These are phyloP conservation scores for Fusarium concolor DNA, from an alignment of 2,329 filamentous ascomycete genomes.

Conservation along the genomic window DNA sequence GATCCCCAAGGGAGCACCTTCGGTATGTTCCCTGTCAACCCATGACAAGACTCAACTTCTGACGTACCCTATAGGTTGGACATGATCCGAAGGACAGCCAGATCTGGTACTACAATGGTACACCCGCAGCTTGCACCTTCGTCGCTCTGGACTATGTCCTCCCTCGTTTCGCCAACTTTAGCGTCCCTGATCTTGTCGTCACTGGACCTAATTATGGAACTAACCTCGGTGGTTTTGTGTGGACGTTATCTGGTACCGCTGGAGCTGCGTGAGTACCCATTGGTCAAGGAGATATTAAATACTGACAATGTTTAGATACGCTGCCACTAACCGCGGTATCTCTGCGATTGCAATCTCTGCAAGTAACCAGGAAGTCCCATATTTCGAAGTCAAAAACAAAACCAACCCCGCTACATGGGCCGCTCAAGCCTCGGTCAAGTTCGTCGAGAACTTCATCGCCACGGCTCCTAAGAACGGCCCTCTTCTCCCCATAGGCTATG, in stretches of 20 bases:
- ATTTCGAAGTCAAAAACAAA: slow-evolving; percentile 52
- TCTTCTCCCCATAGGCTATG: slow-evolving; percentile 62
- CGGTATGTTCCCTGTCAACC: slow-evolving; percentile 4
- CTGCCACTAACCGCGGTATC: slow-evolving; percentile 60
- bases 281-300: rapidly evolving
- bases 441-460: slow-evolving; percentile 58
- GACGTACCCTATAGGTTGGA: slow-evolving; percentile 50
- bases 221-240: slow-evolving; percentile 66
- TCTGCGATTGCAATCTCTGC: slow-evolving; percentile 63
- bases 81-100: slow-evolving; percentile 62
- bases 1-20: slow-evolving; percentile 47
- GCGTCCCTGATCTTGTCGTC: slow-evolving; percentile 64
- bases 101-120: slow-evolving; percentile 72
- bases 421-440: slow-evolving; percentile 56
- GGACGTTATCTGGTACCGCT: slow-evolving; percentile 62
- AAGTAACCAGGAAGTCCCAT: slow-evolving; percentile 56
- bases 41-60: rapidly evolving
- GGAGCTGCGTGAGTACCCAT: slow-evolving; percentile 54
- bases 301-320: slow-evolving; percentile 51
- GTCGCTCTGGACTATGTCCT: slow-evolving; percentile 68
- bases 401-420: slow-evolving; percentile 59
- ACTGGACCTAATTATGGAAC: slow-evolving; percentile 67
- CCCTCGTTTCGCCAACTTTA: slow-evolving; percentile 60
- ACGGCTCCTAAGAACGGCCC: slow-evolving; percentile 49
- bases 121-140: slow-evolving; percentile 65